These are phyloP conservation scores for Coemansia sp. DNA, from an alignment of 192 early-diverging fungal species.

Conservation along the genomic window DNA sequence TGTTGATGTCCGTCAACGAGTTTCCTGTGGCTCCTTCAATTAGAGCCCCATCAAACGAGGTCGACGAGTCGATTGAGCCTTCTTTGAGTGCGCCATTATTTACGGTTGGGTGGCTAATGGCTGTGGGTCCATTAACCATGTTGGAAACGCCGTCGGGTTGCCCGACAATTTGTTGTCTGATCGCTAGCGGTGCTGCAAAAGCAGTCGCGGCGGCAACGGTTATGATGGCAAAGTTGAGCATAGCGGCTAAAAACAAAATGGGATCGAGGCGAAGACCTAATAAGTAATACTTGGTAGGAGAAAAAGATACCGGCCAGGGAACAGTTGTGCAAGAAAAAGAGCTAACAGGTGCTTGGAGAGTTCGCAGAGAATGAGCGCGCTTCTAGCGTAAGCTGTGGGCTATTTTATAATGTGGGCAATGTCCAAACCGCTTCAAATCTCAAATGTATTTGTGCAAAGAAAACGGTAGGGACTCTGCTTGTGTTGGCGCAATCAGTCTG, in stretches of 20 bases:
- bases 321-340: neutral
- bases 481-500: too few species aligned
- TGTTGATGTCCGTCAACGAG: conserved; percentile 27
- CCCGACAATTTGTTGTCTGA: conserved; percentile 38
- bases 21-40: conserved; percentile 33
- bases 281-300: neutral
- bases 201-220: conserved; percentile 27
- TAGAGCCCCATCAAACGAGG: conserved; percentile 36
- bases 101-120: conserved; percentile 32
- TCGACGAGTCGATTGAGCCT: conserved; percentile 32
- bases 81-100: conserved; percentile 40
- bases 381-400: neutral
- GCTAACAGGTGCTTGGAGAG: neutral
- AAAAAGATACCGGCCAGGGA: neutral
- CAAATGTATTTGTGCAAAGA: too few species aligned
- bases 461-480: too few species aligned
- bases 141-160: conserved; percentile 23
- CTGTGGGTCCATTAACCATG: conserved; percentile 42
- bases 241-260: conserved; percentile 5
- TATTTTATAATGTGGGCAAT: neutral
- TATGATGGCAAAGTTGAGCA: conserved; percentile 25
- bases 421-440: too few species aligned
- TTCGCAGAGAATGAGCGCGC: neutral
- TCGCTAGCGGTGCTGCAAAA: conserved; percentile 32
- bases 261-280: neutral